Base-by-base conservation (phyloP, 2,329 filamentous ascomycete species). In the Nothophaeocryptopus gaeumannii region DNA sequence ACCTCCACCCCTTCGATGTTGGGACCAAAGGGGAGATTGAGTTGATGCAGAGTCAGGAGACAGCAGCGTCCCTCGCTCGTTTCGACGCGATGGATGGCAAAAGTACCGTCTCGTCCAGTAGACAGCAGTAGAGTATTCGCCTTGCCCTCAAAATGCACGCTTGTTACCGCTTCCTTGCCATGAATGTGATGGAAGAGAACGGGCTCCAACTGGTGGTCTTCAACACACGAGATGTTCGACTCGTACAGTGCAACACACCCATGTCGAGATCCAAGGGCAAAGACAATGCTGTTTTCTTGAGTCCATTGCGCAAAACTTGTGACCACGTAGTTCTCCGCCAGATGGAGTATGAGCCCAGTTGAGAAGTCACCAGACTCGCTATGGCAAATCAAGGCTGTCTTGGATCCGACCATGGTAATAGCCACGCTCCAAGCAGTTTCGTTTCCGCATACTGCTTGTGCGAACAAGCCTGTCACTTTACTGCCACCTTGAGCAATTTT, bases 1-100 rank as follows among this genome's bases (percentile, higher is more conserved):
- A 92, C 79, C 71, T 81, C 85, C 0, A 85, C 78, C 0, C 84
- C 83, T 67, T 95, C 88, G 33, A 96, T 79, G 58, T 88, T 83
- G 1, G 86, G 84, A 0, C 86, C 87, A 37, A 95, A 82, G 0
- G 88, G 83, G 1, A 87, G 80, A 2, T 76, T 73, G 0, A 85
- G 80, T 58, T 85, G 81, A 67, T 95, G 88, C 5, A 87, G 70
- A 1, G 86, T 74, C 9, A 68, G 69, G 1, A 86, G 73, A 5
- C 68, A 1, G 66, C 8, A 35, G 2, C 16, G n/a, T 30, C 36
- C 16, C 30, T 2, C 41, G 34, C 20, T 26, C 20, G 20, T 26
- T 7, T 73, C 51, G 5, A 74, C 46, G 32, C 50, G 31, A 45
- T 81, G 88, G 41, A 92, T 81, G 34, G 85, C 81, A 59, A 86